Evolutionary conservation across 2,329 filamentous ascomycete genomes (phyloP), one percentile per base, ranked within the genome.

Genomic region (Tolypocladium guangdongense): DNA sequence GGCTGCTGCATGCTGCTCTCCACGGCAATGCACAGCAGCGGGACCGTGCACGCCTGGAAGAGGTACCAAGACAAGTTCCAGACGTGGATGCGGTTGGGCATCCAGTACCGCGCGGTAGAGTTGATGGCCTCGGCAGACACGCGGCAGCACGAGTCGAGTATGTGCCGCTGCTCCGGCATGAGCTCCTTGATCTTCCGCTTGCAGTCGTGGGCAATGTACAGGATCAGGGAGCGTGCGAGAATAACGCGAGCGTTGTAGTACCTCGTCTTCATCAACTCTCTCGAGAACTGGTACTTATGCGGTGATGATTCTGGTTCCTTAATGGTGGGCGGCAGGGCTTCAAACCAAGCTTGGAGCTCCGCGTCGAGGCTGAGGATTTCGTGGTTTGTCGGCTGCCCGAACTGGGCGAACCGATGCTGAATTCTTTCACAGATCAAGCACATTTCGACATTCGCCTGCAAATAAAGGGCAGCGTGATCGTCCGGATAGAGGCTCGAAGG

Each of bases 11-110:
- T 55, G 37, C 57, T 60, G 33, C 52, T 55, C 32, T 66, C 61
- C 30, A 66, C 61, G 24, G 64, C 60, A 33, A 66, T 60, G 35
- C 62, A 59, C 18, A 67, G 56, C 2, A 67, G 54, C 11, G 63
- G 64, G 2, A 66, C 62, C 49, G 63, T 64, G 48, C 63, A 66
- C 5, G 64, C 64, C 50, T 67, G 64, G 54, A 68, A 68, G 8
- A 68, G 60, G 46, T 66, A 66, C 65, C 64, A 67, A 1, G 59
- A 61, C 14, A 61, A 60, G 55, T 63, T 64, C 65, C 65, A 67
- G 18, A 64, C 64, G 24, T 66, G 65, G 30, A 67, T 58, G 20
- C 62, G 58, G 50, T 66, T 67, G 7, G 63, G 65, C 0, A 59
- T 64, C 65, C 65, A 67, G 57, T 66, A 61, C 7, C 66, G 56